Conservation (phyloP, 164 flowering plant species). For the Platanus orientalis region DNA sequence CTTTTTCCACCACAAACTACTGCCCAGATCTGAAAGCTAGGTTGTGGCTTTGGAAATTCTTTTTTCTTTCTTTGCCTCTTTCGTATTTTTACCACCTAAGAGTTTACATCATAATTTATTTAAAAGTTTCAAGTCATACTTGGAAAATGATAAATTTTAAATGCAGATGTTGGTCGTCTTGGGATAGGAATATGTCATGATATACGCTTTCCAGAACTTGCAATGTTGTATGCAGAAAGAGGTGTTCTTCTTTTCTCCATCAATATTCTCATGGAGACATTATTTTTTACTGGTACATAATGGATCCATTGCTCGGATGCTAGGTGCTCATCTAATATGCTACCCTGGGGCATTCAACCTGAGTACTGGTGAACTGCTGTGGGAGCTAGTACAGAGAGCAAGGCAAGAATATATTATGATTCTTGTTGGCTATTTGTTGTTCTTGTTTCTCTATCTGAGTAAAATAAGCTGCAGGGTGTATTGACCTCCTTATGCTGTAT, state of each 20-base stretch:
- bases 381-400: constrained; percentile 43
- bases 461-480: too few species aligned
- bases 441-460: too few species aligned
- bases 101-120: too few species aligned
- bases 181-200: constrained; percentile 52
- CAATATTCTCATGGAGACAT: not conserved
- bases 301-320: not conserved
- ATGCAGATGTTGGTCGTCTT: constrained; percentile 40
- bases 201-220: constrained; percentile 42
- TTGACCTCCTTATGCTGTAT: too few species aligned
- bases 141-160: too few species aligned
- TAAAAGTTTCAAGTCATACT: too few species aligned
- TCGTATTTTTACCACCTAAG: too few species aligned
- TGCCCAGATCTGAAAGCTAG: too few species aligned
- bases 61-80: too few species aligned
- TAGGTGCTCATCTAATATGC: constrained; percentile 41
- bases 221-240: constrained; percentile 32
- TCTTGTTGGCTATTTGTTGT: too few species aligned
- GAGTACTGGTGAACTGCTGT: constrained; percentile 35
- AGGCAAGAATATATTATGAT: constrained; percentile 18
- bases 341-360: constrained; percentile 53
- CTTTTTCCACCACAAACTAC: too few species aligned
- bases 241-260: constrained; percentile 16
- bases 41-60: too few species aligned
- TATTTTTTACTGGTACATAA: not conserved